Conservation (phyloP, 352 stramenopile species). For the Pythium brachiatum region DNA sequence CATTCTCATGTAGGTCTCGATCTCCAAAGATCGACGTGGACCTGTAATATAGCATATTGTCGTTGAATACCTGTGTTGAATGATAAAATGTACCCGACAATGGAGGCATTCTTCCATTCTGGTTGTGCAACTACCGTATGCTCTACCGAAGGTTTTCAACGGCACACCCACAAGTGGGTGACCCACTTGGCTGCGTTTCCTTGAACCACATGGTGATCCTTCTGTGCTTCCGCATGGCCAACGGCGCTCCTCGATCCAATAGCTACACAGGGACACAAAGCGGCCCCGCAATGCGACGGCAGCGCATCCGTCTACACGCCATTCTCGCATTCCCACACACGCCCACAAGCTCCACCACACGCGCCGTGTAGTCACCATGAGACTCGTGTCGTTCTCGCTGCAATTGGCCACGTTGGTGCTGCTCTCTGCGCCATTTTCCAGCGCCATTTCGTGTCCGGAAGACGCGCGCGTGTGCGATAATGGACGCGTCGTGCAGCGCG, state of each 20-base stretch:
- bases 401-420: background rate
- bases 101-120: too few species aligned
- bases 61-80: too few species aligned
- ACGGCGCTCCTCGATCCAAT: background rate
- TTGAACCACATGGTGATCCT: background rate
- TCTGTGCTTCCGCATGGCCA: background rate
- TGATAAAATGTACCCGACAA: too few species aligned
- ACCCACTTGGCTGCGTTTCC: too few species aligned
- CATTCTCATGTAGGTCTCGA: constrained; percentile 14
- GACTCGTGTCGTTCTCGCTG: background rate
- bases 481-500: constrained; percentile 20
- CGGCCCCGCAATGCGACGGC: background rate
- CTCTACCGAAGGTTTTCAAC: background rate
- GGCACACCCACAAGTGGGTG: too few species aligned
- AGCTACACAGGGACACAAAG: too few species aligned
- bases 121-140: too few species aligned
- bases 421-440: constrained; percentile 1
- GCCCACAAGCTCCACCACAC: background rate
- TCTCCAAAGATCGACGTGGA: too few species aligned
- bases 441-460: constrained; percentile 29
- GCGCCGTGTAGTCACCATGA: background rate
- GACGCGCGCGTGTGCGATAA: constrained; percentile 31
- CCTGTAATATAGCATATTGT: constrained; percentile 8
- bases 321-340: background rate
- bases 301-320: background rate